A percentile compares a stretch with the other conserved stretches of the same genome.
Conservation (phyloP, 495 filamentous ascomycete species). For the Talaromyces wortmannii region DNA sequence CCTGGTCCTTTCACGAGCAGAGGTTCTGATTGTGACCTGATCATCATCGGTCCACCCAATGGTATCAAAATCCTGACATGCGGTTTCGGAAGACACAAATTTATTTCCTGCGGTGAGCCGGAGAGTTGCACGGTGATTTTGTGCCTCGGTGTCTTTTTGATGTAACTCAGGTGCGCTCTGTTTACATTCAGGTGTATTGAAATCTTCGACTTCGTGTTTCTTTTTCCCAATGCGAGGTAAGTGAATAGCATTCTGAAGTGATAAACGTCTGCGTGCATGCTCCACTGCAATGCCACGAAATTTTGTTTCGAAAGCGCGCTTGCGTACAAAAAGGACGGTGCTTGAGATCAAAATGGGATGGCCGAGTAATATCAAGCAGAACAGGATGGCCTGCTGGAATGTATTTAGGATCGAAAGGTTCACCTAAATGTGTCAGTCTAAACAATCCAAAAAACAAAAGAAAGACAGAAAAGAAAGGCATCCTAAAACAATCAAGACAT, state of each 20-base stretch:
- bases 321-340: slow-evolving; percentile 48
- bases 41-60: slow-evolving; percentile 20
- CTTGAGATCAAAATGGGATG: slow-evolving; percentile 45
- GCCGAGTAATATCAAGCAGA: slow-evolving; percentile 65
- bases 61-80: slow-evolving; percentile 3
- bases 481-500: slow-evolving; percentile 12
- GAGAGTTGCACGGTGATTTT: neutral
- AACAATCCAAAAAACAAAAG: slow-evolving; percentile 2
- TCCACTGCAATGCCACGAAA: slow-evolving; percentile 52
- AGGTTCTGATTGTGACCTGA: slow-evolving; percentile 22
- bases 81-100: neutral
- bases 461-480: slow-evolving; percentile 7
- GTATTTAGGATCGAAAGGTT: slow-evolving; percentile 65
- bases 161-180: neutral
- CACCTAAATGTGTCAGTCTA: slow-evolving; percentile 24
- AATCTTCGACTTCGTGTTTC: neutral
- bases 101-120: neutral
- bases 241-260: neutral
- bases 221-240: neutral
- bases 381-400: slow-evolving; percentile 72
- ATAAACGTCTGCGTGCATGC: slow-evolving; percentile 12
- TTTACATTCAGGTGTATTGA: neutral
- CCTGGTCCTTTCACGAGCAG: slow-evolving; percentile 5
- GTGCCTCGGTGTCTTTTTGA: too few relatives aligned
- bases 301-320: slow-evolving; percentile 62